Evolutionary conservation across 768 basidiomycete genomes (phyloP), one percentile per base, ranked within the genome.

Genomic region (Rhodotorula paludigena): DNA sequence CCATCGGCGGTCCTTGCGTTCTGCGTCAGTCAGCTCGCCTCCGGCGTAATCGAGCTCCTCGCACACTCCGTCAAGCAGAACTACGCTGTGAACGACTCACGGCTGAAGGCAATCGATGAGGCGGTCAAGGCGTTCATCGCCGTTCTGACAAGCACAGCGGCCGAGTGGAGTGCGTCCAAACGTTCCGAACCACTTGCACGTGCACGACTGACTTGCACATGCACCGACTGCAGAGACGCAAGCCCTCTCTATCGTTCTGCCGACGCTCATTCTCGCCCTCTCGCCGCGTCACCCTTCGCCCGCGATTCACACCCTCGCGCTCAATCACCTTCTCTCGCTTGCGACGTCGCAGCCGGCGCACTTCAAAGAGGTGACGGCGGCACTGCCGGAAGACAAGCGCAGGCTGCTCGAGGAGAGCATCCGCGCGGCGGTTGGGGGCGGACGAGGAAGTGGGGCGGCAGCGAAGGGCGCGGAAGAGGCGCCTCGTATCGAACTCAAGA

Each of bases 341-440:
- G 92, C 92, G 0, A 83, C 87, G 1, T 78, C 83, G 0, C 84
- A 86, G 6, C 88, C 93, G 0, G 76, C 80, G 8, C 84, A 87
- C 20, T 97, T 97, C 83, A 91, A 89, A 77, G 89, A 91, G 52
- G 90, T 88, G 2, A 87, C 89, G 5, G 82, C 80, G 15, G 85
- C 83, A 55, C 81, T 97, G 30, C 85, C 87, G 36, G 76, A 81
- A 12, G 77, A 81, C 0, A 82, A 82, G 11, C 80, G 86, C 52
- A 85, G 86, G 55, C 78, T 83, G 32, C 77, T 97, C 58, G 93
- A 97, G 77, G 81, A 83, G 51, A 87, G 88, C 1, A 84, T 96
- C 57, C 83, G 92, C 68, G 86, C 63, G 44, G 57, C 49, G 25
- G 42, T 72, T 5, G 66, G 66, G 28, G n/a, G 30, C 33, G 42